phyloP scores from a whole-genome alignment of 352 stramenopile genomes.

The Globisporangium spiculum region DNA sequence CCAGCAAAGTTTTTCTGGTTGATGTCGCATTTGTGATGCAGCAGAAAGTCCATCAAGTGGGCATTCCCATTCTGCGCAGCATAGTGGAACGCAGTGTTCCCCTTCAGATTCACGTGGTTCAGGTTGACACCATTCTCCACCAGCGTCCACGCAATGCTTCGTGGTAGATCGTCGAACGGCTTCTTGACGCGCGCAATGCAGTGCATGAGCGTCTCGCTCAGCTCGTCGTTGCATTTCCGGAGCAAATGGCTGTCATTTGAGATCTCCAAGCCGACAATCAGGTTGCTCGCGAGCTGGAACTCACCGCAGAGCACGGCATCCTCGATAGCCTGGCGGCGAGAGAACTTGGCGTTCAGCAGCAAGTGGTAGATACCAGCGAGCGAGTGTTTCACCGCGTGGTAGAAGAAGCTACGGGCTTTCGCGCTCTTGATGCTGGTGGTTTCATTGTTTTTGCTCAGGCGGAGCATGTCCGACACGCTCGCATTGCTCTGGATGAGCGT shows the following conservation, averaged over 20 bases:
- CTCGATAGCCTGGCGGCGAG: conserved; percentile 67
- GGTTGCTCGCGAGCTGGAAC: conserved; percentile 66
- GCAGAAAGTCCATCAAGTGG: conserved; percentile 58
- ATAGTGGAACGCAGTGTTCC: conserved; percentile 54
- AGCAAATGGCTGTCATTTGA: conserved; percentile 35
- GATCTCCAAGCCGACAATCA: conserved; percentile 52
- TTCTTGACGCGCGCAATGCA: conserved; percentile 49
- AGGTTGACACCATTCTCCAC: conserved; percentile 49
- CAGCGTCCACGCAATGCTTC: conserved; percentile 57
- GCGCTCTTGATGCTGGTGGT: conserved; percentile 15
- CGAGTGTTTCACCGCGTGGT: conserved; percentile 60
- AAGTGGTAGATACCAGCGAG: conserved; percentile 74
- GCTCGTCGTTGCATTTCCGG: conserved; percentile 31
- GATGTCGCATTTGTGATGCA: conserved; percentile 46
- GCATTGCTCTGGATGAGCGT: conserved; percentile 62
- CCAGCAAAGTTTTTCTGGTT: conserved; percentile 39
- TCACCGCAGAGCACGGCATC: conserved; percentile 59
- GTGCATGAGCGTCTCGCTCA: conserved; percentile 56
- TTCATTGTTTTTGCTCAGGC: conserved; percentile 38
- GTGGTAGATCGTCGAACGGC: conserved; percentile 44
- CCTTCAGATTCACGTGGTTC: conserved; percentile 26
- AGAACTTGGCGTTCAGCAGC: conserved; percentile 66
- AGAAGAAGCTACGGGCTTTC: conserved; percentile 52
- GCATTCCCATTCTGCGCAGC: conserved; percentile 46
- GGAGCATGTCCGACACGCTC: conserved; percentile 44